Conservation (phyloP, 2,329 filamentous ascomycete genomes). For the Diaporthe batatas region DNA sequence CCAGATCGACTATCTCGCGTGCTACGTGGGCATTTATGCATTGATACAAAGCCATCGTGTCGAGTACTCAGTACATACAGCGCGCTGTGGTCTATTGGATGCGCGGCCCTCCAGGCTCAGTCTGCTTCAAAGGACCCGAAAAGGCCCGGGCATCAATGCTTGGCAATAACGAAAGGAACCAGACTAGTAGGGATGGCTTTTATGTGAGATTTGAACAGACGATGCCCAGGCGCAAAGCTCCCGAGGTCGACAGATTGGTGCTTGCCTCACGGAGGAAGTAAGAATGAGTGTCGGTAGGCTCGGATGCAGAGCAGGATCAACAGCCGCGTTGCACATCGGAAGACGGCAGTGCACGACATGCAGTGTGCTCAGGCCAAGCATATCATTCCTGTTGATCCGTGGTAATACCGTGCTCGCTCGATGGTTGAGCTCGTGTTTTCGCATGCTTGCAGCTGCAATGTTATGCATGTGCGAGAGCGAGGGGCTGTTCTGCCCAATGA, state of each 20-base stretch:
- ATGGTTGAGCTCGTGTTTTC: not conserved
- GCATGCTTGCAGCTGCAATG: conserved; percentile 9
- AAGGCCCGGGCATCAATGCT: conserved; percentile 12
- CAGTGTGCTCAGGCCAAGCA: not conserved
- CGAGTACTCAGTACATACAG: not conserved
- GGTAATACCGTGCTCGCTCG: not conserved
- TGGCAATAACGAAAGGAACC: conserved; percentile 17
- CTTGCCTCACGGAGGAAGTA: not conserved
- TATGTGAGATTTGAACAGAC: not conserved
- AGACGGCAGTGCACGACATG: conserved; percentile 9
- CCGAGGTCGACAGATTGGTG: not conserved
- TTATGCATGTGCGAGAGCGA: conserved; percentile 13
- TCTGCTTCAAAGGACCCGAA: conserved; percentile 14
- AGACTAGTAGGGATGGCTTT: conserved; percentile 22
- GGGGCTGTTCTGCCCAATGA: conserved; percentile 8
- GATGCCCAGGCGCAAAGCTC: not conserved
- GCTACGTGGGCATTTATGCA: not conserved
- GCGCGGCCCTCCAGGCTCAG: not conserved
- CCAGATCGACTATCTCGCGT: not conserved
- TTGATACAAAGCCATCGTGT: not conserved
- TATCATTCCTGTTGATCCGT: not conserved
- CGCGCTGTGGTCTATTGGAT: not conserved
- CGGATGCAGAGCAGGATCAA: not conserved
- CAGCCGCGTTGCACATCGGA: not conserved
- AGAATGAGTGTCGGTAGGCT: not conserved